phyloP scores from a whole-genome alignment of 2,329 filamentous ascomycete species.

The Trichoderma simmonsii region DNA sequence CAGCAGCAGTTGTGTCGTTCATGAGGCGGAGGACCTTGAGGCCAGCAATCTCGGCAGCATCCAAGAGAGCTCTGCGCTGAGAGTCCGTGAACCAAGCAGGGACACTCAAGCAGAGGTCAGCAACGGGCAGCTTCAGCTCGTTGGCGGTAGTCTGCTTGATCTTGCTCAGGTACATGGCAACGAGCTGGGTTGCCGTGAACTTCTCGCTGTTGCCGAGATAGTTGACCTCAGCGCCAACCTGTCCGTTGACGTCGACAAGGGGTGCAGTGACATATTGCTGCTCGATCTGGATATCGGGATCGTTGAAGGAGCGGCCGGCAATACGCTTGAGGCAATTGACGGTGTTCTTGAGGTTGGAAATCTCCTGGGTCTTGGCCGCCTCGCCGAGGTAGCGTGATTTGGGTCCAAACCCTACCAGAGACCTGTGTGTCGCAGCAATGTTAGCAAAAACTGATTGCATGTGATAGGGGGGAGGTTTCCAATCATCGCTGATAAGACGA shows the following conservation, averaged over 20 bases:
- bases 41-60: constrained; percentile 89
- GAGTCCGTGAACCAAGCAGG: constrained; percentile 96
- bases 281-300: constrained; percentile 91
- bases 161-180: constrained; percentile 94
- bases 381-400: constrained; percentile 94
- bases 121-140: constrained; percentile 88
- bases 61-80: constrained; percentile 84
- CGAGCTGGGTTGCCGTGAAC: constrained; percentile 91
- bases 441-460: constrained; percentile 19
- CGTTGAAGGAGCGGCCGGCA: constrained; percentile 78
- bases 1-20: constrained; percentile 96
- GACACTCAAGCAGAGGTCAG: constrained; percentile 89
- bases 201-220: constrained; percentile 94
- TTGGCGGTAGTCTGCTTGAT: constrained; percentile 82
- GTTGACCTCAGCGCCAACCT: constrained; percentile 89
- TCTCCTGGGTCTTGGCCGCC: constrained; percentile 96
- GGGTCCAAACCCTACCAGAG: constrained; percentile 90
- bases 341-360: constrained; percentile 99
- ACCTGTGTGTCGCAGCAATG: constrained; percentile 48
- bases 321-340: constrained; percentile 90
- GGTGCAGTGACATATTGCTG: constrained; percentile 84
- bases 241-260: constrained; percentile 86
- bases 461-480: neutral
- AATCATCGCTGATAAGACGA: neutral
- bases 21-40: constrained; percentile 90